phyloP scores from a whole-genome alignment of 768 basidiomycete species.

The Lentinus tigrinus region DNA sequence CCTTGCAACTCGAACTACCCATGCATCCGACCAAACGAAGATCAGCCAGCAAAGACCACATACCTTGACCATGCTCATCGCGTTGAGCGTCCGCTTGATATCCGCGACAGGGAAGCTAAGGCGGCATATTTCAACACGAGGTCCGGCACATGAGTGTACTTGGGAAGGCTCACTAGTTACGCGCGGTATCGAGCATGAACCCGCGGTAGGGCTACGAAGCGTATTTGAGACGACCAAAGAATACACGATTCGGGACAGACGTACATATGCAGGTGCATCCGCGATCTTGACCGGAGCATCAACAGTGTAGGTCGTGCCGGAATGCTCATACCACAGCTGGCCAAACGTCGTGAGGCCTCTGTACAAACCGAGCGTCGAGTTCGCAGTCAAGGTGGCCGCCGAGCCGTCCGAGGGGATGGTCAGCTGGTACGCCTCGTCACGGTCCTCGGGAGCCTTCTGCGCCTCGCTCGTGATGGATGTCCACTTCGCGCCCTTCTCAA shows the following conservation, averaged over 20 bases:
- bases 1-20: too few species aligned
- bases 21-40: too few species aligned
- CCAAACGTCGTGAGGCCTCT: slow-evolving; percentile 76
- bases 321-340: slow-evolving; percentile 58
- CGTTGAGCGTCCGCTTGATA: slow-evolving; percentile 68
- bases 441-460: slow-evolving; percentile 44
- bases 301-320: slow-evolving; percentile 48
- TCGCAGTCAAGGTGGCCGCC: slow-evolving; percentile 54
- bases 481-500: slow-evolving; percentile 28
- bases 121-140: background rate
- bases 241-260: slow-evolving; percentile 21
- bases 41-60: too few species aligned
- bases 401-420: slow-evolving; percentile 52
- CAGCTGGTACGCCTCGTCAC: slow-evolving; percentile 63
- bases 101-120: slow-evolving; percentile 61
- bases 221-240: background rate
- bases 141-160: background rate
- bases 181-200: slow-evolving; percentile 77
- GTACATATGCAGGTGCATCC: slow-evolving; percentile 66
- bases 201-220: slow-evolving; percentile 63
- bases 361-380: slow-evolving; percentile 64
- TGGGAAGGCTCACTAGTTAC: slow-evolving; percentile 66
- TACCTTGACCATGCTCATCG: slow-evolving; percentile 51
- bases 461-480: slow-evolving; percentile 54
- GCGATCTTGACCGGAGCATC: slow-evolving; percentile 58